phyloP scores from a whole-genome alignment of 257 asterid genomes.

The Solanum gandarillasii region DNA sequence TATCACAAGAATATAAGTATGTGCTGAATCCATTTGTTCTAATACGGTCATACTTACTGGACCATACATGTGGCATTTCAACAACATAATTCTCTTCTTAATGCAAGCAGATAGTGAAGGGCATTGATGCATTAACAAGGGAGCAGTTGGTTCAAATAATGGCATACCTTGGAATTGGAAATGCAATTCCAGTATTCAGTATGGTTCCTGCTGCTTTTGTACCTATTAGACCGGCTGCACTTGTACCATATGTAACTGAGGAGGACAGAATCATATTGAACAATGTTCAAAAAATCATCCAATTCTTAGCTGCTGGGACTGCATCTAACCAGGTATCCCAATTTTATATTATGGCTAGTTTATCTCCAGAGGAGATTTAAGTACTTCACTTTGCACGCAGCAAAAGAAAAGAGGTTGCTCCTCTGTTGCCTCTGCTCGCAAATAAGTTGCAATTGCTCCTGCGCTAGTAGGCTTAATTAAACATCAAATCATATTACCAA shows the following conservation, averaged over 20 bases:
- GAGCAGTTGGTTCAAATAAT: conserved; percentile 77
- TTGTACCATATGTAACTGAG: conserved; percentile 76
- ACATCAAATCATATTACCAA: not conserved
- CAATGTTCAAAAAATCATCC: conserved; percentile 73
- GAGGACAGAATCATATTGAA: conserved; percentile 81
- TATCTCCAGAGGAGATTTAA: not conserved
- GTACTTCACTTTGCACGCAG: not conserved
- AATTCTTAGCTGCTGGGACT: conserved; percentile 72
- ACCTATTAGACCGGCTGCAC: conserved; percentile 74
- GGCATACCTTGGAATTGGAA: conserved; percentile 64
- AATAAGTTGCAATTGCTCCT: not conserved
- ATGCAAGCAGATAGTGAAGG: conserved; percentile 78
- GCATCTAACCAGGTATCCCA: conserved; percentile 51
- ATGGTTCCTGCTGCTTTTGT: conserved; percentile 89
- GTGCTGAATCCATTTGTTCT: not conserved
- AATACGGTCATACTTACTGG: not conserved
- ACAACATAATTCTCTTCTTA: not conserved
- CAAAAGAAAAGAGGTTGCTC: not conserved
- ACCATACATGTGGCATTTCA: not conserved
- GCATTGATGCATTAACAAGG: conserved; percentile 92
- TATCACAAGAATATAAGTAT: not conserved
- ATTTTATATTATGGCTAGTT: not conserved
- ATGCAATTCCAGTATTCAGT: conserved; percentile 58
- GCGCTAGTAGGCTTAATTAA: not conserved
- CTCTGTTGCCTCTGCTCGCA: not conserved